Percentiles rank a stretch among this genome's conserved stretches.
These are phyloP conservation scores for Lachnellula arida DNA, from an alignment of 2,329 filamentous ascomycete genomes.

Conservation along the genomic window DNA sequence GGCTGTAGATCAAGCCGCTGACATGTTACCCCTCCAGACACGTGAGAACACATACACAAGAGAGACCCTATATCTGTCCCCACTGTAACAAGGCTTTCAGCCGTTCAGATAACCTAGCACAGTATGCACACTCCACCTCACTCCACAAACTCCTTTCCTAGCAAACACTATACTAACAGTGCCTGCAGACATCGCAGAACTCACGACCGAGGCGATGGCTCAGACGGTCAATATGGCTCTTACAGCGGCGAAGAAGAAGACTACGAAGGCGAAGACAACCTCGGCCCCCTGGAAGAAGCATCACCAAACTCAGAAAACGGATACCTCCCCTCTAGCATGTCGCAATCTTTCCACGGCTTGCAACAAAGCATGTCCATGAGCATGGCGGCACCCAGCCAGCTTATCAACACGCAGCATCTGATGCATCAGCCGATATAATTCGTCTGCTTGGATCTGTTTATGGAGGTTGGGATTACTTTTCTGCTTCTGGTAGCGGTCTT, in stretches of 20 bases:
- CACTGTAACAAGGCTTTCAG: constrained; percentile 99
- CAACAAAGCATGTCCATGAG: constrained; percentile 24
- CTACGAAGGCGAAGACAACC: constrained; percentile 74
- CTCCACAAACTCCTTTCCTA: constrained; percentile 17
- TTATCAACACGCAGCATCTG: constrained; percentile 33
- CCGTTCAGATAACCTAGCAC: constrained; percentile 95
- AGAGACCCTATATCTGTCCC: constrained; percentile 95
- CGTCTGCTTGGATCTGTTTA: background rate
- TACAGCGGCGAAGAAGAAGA: constrained; percentile 74
- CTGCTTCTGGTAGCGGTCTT: constrained; percentile 2
- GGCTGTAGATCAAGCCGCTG: constrained; percentile 41
- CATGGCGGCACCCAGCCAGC: constrained; percentile 35
- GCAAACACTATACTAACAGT: constrained; percentile 22
- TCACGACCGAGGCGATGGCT: constrained; percentile 73
- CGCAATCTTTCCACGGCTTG: constrained; percentile 22
- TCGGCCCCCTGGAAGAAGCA: constrained; percentile 73
- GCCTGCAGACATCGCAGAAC: constrained; percentile 61
- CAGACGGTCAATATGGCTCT: constrained; percentile 53
- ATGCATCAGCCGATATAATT: constrained; percentile 33
- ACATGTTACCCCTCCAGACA: constrained; percentile 62
- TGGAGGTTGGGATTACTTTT: too few species aligned
- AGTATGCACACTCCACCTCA: constrained; percentile 55
- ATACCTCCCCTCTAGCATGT: constrained; percentile 43
- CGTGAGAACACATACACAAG: constrained; percentile 98
- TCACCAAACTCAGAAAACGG: constrained; percentile 67